phyloP scores from a whole-genome alignment of 192 early-diverging fungal genomes.

The Coemansia sp. region DNA sequence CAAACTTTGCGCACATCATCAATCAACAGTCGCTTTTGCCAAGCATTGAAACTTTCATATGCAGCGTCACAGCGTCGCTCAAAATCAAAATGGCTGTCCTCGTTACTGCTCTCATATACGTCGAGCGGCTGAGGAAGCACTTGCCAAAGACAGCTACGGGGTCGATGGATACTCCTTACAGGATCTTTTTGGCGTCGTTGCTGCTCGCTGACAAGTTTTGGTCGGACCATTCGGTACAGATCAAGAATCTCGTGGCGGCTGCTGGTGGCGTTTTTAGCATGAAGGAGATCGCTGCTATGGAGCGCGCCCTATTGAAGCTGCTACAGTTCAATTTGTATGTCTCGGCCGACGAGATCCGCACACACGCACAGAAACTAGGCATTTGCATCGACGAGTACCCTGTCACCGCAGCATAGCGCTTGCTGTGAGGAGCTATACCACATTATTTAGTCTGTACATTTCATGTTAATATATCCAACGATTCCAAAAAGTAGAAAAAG shows the following conservation, averaged over 20 bases:
- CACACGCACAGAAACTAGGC: constrained; percentile 34
- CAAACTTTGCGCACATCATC: constrained; percentile 40
- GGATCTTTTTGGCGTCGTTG: constrained; percentile 70
- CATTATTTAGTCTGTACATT: background rate
- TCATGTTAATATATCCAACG: background rate
- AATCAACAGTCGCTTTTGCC: constrained; percentile 20
- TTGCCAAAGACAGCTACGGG: constrained; percentile 66
- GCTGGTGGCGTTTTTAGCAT: constrained; percentile 38
- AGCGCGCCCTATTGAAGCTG: constrained; percentile 48
- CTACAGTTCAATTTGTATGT: constrained; percentile 50
- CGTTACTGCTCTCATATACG: constrained; percentile 69
- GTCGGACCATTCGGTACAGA: constrained; percentile 54
- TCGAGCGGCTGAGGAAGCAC: constrained; percentile 67
- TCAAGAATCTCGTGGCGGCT: constrained; percentile 39
- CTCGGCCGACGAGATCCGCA: constrained; percentile 40
- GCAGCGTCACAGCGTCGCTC: constrained; percentile 34
- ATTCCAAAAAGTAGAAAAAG: background rate
- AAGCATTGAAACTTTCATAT: constrained; percentile 42
- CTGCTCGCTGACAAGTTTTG: constrained; percentile 70
- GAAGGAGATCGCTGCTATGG: constrained; percentile 48
- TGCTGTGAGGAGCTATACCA: background rate
- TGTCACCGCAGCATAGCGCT: background rate
- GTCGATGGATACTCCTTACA: constrained; percentile 71
- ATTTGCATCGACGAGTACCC: constrained; percentile 24
- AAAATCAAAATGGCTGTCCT: constrained; percentile 40